Conservation (phyloP, 2,329 filamentous ascomycete species). For the Microascus cirrosus region DNA sequence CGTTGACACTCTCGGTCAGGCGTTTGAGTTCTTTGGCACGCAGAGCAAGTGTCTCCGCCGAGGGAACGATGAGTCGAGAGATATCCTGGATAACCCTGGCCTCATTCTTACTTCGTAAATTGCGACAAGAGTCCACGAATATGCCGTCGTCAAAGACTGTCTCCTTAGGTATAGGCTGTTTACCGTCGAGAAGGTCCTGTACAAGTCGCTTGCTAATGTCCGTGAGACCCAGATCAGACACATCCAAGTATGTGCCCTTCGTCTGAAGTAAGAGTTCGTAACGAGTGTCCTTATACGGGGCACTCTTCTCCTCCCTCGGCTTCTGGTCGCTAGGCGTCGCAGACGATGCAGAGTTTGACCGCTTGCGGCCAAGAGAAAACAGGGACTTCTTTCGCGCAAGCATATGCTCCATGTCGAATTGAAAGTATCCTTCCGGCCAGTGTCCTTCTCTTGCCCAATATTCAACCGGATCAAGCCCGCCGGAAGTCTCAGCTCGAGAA, state of each 20-base stretch:
- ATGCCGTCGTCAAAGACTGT: constrained; percentile 25
- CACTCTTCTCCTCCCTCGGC: constrained; percentile 24
- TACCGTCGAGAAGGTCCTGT: constrained; percentile 16
- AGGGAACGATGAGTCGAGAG: constrained; percentile 23
- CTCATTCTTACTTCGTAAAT: constrained; percentile 18
- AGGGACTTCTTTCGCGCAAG: constrained; percentile 6
- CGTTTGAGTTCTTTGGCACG: constrained; percentile 15
- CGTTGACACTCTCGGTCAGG: constrained; percentile 27
- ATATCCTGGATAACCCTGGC: constrained; percentile 26
- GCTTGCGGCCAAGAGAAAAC: constrained; percentile 10
- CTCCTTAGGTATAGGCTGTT: constrained; percentile 18
- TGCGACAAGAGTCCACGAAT: constrained; percentile 21
- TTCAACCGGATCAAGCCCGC: constrained; percentile 4
- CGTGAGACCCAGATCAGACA: constrained; percentile 18
- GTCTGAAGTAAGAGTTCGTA: constrained; percentile 24
- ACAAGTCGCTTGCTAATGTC: constrained; percentile 18
- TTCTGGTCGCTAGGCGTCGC: constrained; percentile 26
- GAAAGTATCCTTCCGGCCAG: constrained; percentile 4
- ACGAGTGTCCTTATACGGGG: constrained; percentile 20
- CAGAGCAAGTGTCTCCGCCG: constrained; percentile 20
- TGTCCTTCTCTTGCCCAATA: constrained; percentile 7
- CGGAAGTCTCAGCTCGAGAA: constrained; percentile 1
- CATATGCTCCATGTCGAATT: constrained; percentile 5
- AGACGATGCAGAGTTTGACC: constrained; percentile 8
- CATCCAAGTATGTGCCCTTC: constrained; percentile 27